Percentiles rank a stretch among this genome's conserved stretches.
Evolutionary conservation across 176 grass and related monocot genomes (phyloP).

Genomic region (Aechmea fasciata): DNA sequence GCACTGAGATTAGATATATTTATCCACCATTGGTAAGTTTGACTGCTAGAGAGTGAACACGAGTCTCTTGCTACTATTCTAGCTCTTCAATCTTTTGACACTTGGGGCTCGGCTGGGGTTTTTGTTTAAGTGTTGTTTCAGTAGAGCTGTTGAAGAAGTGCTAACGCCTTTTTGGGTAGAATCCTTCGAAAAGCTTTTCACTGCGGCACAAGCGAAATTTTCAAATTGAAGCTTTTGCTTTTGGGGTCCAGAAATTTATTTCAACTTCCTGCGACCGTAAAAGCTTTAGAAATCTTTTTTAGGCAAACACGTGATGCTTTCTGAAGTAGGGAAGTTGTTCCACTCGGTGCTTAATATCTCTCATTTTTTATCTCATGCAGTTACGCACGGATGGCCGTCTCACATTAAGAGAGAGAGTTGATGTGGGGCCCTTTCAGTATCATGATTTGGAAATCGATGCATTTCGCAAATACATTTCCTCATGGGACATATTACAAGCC

Average conservation of each 20-base stretch:
- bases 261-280: too few species aligned
- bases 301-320: too few species aligned
- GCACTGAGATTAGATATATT: conserved; percentile 58
- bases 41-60: background rate
- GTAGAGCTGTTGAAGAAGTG: too few species aligned
- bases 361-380: conserved; percentile 17
- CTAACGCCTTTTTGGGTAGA: too few species aligned
- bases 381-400: conserved; percentile 26
- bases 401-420: conserved; percentile 28
- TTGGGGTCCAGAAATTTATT: too few species aligned
- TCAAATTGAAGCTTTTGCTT: too few species aligned
- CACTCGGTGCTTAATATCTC: background rate
- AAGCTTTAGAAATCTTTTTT: too few species aligned
- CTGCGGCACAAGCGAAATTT: too few species aligned
- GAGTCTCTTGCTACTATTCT: background rate
- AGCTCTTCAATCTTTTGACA: background rate
- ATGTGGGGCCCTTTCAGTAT: background rate
- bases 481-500: conserved; percentile 23
- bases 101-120: too few species aligned
- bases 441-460: conserved; percentile 28
- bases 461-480: conserved; percentile 23
- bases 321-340: too few species aligned
- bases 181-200: too few species aligned
- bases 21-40: conserved; percentile 61
- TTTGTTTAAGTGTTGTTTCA: too few species aligned